Evolutionary conservation across 768 basidiomycete species (phyloP), one percentile per base, ranked within the genome.

Genomic region (Leucogyrophana mollusca): DNA sequence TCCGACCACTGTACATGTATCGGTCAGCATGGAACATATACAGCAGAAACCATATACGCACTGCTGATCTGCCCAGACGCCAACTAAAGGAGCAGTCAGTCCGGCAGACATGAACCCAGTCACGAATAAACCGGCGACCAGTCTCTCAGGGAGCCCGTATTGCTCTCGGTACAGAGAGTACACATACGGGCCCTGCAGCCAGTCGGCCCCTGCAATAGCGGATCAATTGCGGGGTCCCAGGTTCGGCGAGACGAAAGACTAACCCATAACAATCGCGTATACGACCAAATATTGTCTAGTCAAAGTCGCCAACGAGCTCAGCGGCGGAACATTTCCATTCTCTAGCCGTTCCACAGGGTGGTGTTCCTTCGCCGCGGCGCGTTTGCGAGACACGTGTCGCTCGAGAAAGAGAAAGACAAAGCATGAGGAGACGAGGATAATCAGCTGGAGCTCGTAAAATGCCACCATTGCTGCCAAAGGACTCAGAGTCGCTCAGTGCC

Each of bases 21-120:
- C 30, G 16, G n/a, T 11, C 4, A 14, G 25, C 4, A 3, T 14
- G 7, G 8, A 14, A 9, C 11, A 23, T 14, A 40, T 22, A 34
- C 11, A 33, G 32, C 34, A 23, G 1, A 40, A 30, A 9, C 40
- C 45, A 35, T 11, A 55, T 6, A 72, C 82, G 49, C 50, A 83
- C 86, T 85, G 75, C 60, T 85, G 80, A 60, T 88, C 87, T 7
- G 87, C 88, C 87, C 84, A 87, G 9, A 79, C 80, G 8, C 87
- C 87, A 0, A 89, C 77, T 3, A 87, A 57, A 3, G 88, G 88
- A 2, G 85, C 85, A 3, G 79, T 72, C 4, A 87, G 40, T 3
- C 82, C 87, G 3, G 83, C 87, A 11, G 83, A 81, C 34, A 84
- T 54, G 59, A 88, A 90, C 2, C 87, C 87, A 0, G 82, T 83